Percentiles rank a stretch among this genome's conserved stretches.
Evolutionary conservation across 1,284 basidiomycete species (phyloP).

Genomic region (Ganoderma resinaceum): DNA sequence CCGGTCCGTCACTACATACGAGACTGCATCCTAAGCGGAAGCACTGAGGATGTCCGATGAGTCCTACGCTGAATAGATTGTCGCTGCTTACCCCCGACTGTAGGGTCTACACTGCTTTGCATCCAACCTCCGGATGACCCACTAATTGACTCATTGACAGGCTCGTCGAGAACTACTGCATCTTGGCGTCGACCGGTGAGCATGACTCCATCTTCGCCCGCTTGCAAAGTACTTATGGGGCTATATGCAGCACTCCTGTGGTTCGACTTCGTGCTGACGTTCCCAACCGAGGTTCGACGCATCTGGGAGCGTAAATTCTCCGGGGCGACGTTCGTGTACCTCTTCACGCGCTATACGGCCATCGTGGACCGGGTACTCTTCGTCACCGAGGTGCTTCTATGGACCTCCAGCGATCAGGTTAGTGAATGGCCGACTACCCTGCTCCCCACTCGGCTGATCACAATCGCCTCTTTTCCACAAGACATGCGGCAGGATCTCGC

Average conservation of each 20-base stretch:
- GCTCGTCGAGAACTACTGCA: slow-evolving; percentile 5
- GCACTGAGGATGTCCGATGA: not conserved
- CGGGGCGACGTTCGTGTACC: slow-evolving; percentile 18
- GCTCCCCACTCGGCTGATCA: not conserved
- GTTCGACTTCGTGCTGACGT: slow-evolving; percentile 14
- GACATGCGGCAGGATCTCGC: slow-evolving; percentile 3
- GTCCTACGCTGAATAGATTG: not conserved
- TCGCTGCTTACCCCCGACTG: not conserved
- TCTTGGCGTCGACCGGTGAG: not conserved
- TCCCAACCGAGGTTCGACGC: slow-evolving; percentile 12
- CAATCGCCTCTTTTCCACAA: not conserved
- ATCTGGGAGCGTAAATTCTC: slow-evolving; percentile 18
- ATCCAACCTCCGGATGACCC: not conserved
- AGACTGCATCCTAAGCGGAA: not conserved
- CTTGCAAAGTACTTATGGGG: not conserved
- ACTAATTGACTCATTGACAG: not conserved
- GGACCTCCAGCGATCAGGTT: slow-evolving; percentile 1
- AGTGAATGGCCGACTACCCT: not conserved
- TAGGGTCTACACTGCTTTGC: not conserved
- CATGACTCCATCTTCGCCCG: not conserved
- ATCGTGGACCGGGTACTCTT: slow-evolving; percentile 4
- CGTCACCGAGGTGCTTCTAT: not conserved
- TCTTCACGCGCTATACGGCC: slow-evolving; percentile 19
- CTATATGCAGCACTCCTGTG: slow-evolving; percentile 8
- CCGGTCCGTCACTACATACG: not conserved